Evolutionary conservation across 371 early-diverging fungal genomes (phyloP), one percentile per base, ranked within the genome.

Genomic region (Nematocida sp.): DNA sequence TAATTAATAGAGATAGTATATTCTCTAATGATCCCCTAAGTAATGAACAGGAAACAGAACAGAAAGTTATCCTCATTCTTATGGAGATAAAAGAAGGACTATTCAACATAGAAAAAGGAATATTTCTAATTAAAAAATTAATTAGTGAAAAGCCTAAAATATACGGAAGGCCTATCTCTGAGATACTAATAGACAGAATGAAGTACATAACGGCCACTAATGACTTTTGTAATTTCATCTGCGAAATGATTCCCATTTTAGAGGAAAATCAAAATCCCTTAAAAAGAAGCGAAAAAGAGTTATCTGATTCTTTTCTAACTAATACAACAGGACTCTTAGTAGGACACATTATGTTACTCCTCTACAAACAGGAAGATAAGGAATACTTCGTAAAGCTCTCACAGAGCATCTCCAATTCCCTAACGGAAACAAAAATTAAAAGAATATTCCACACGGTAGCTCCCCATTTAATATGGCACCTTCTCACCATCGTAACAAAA

Each of bases 1-100:
- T 71, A 16, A 20, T 71, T 26, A 60, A 71, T 49, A 50, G 23
- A 1, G 5, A 26, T 1, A 49, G 33, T 9, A 38, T 71, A 9
- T 63, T 61, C 35, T 48, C 16, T 26, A 32, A n/a, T 3, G 61
- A 48, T 18, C n/a, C 51, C 5, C 28, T 2, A 16, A 16, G 25
- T 13, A 11, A 11, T 9, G 53, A 20, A 25, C 20, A 55, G 9
- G 63, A 48, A 16, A 47, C 38, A 7, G 28, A 9, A 9, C 18
- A 28, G 16, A 39, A 25, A 9, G 45, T 71, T 23, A 2, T 30
- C 9, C 13, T 16, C n/a, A 33, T 20, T 18, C 33, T 71, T 18
- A 63, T 53, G 33, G 75, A 71, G 36, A 71, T 61, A 61, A 59
- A 59, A 11, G 75, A 71, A 33, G 75, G 59, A 42, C 45, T 71